Evolutionary conservation across 176 grass and related monocot species (phyloP), one percentile per base, ranked within the genome.

Genomic region (Luzula sylvatica): DNA sequence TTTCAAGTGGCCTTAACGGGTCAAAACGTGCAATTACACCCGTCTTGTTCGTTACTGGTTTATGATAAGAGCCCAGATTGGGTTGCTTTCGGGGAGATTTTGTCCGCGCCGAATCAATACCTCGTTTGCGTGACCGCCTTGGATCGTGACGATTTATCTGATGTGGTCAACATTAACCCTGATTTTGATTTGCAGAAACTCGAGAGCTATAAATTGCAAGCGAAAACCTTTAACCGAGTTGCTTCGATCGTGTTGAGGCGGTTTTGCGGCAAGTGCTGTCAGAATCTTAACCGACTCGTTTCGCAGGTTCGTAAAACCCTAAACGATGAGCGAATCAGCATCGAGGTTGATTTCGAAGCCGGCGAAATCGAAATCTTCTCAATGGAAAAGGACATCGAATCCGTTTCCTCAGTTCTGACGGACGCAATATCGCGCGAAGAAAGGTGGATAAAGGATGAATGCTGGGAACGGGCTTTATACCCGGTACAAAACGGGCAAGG

Each of bases 71-170:
- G 78, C 59, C 84, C 90, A 32, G 65, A 83, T 49, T 89, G 90
- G 84, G 90, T 96, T 26, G 90, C 84, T 61, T 96, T 96, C 76
- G 61, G 77, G 53, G 90, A 96, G 60, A 76, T 95, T 27, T 88
- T 95, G 52, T 82, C 90, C 19, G 63, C 75, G 5, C 45, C 64
- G 13, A 79, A 76, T 87, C 73, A 96, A 26, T 96, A 89, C 76
- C 78, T 96, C 55, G 80, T 96, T 58, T 96, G 90, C 73, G 90
- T 86, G 72, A 82, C 90, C 38, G 71, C 83, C 40, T 73, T 96
- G 40, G 80, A 89, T 75, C 55, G 23, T 74, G 75, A 86, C 15
- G 74, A 73, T 15, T 67, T 96, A 26, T 58, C 26, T 55, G 47
- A 38, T 25, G 45, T 89, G 66, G 74, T 82, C 5, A 27, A 72